Base-by-base conservation (phyloP, 176 grass and related monocot genomes). In the Dendrocalamus sinicus region DNA sequence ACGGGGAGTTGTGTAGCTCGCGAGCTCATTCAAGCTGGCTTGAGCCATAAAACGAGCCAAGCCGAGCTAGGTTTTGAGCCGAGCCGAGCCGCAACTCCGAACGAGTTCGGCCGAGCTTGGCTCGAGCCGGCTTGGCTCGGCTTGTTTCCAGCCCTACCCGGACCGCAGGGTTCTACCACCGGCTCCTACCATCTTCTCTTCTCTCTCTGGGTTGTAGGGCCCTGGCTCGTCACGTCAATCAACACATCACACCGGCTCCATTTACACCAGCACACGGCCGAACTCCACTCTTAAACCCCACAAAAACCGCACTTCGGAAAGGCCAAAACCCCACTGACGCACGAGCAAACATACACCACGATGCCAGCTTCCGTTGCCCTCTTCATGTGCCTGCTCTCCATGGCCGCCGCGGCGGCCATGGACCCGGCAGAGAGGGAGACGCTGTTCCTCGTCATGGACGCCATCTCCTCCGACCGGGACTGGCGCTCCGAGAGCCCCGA, bases 401-500 rank as follows among this genome's bases (percentile, higher is more conserved):
- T 52, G 28, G 55, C 86, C 13, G 51, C 78, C 14, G 74, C 75
- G 1, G 67, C 80, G 48, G 65, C 79, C 67, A 91, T 96, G 96
- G 89, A 91, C 57, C 26, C 84, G 1, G 41, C 73, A 15, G 93
- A 98, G 88, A 86, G 48, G 78, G 92, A 96, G 81, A 89, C 90
- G 62, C 84, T 96, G 24, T 92, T 96, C 86, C 82, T 73, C 54
- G 88, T 98, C 43, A 98, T 98, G 96, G 93, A 92, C 23, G 78
- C 90, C 65, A 85, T 96, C 79, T 98, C 96, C 45, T 94, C 93
- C n/a, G 93, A 98, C 86, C 86, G 91, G 9, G 90, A 88, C 77
- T 98, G 96, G 96, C 80, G 93, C 59, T 61, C 79, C 70, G 92
- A 92, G 84, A 94, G 86, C 88, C 96, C 88, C 15, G 90, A 98